Conservation (phyloP, 768 basidiomycete species). For the Lactifluus rugatus region DNA sequence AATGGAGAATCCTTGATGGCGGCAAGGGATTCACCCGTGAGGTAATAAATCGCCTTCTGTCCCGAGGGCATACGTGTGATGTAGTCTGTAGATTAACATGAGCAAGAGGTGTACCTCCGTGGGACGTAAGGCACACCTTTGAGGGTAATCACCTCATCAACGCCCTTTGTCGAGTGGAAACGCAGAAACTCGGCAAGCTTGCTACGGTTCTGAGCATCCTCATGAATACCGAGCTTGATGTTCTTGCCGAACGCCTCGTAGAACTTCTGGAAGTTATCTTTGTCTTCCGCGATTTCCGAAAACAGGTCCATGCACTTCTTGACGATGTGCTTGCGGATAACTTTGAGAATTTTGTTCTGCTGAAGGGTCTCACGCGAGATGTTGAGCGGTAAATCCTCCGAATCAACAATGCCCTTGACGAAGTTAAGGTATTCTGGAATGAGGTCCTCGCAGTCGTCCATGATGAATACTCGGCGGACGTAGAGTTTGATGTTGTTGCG, state of each 20-base stretch:
- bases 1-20: slow-evolving; percentile 91
- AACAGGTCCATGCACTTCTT: slow-evolving; percentile 96
- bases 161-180: slow-evolving; percentile 93
- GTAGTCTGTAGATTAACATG: slow-evolving; percentile 54
- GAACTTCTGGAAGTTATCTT: slow-evolving; percentile 96
- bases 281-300: slow-evolving; percentile 97
- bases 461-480: slow-evolving; percentile 99
- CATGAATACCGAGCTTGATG: slow-evolving; percentile 98
- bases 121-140: slow-evolving; percentile 52
- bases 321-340: slow-evolving; percentile 98
- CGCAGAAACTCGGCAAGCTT: slow-evolving; percentile 99
- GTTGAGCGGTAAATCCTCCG: slow-evolving; percentile 98
- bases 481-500: slow-evolving; percentile 99
- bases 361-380: slow-evolving; percentile 99
- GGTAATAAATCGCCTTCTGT: slow-evolving; percentile 98
- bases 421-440: slow-evolving; percentile 99
- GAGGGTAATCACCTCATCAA: slow-evolving; percentile 85
- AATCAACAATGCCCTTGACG: slow-evolving; percentile 99
- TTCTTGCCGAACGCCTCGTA: slow-evolving; percentile 99
- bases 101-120: neutral
- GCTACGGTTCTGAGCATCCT: slow-evolving; percentile 97
- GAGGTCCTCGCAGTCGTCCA: slow-evolving; percentile 99
- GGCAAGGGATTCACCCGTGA: slow-evolving; percentile 94
- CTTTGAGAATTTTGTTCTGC: slow-evolving; percentile 99
- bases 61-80: slow-evolving; percentile 99